Conservation (phyloP, 2,329 filamentous ascomycete genomes). For the Arthrobotrys conoides region DNA sequence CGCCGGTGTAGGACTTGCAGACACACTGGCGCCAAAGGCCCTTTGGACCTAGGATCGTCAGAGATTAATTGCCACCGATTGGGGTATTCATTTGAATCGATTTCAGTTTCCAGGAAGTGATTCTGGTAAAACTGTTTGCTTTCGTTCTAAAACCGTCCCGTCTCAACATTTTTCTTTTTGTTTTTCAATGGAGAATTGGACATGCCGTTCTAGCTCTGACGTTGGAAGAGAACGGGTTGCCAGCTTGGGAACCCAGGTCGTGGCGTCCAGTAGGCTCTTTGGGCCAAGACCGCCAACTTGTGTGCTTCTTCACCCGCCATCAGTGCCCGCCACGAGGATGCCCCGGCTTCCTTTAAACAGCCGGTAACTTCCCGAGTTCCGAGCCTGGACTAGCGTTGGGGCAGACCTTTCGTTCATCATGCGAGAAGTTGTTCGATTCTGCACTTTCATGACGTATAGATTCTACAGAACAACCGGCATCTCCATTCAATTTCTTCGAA, state of each 20-base stretch:
- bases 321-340: constrained; percentile 59
- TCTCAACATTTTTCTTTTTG: constrained; percentile 39
- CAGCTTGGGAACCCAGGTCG: constrained; percentile 49
- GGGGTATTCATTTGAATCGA: constrained; percentile 13
- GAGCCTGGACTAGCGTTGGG: constrained; percentile 48
- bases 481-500: constrained; percentile 36
- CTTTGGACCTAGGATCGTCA: constrained; percentile 41
- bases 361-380: constrained; percentile 61
- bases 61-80: constrained; percentile 47
- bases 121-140: constrained; percentile 32
- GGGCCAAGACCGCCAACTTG: constrained; percentile 50
- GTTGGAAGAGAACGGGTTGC: constrained; percentile 55
- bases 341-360: constrained; percentile 57
- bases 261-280: constrained; percentile 35
- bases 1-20: constrained; percentile 28
- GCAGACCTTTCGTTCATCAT: constrained; percentile 39
- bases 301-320: constrained; percentile 48
- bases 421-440: constrained; percentile 27
- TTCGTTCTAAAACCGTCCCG: constrained; percentile 34
- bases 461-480: constrained; percentile 27
- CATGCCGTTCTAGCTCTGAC: constrained; percentile 33
- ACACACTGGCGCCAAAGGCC: constrained; percentile 36
- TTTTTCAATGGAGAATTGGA: constrained; percentile 1
- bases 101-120: constrained; percentile 1
- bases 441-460: constrained; percentile 53